Evolutionary conservation across 2,329 filamentous ascomycete genomes (phyloP).

Genomic region (Beauveria australis): DNA sequence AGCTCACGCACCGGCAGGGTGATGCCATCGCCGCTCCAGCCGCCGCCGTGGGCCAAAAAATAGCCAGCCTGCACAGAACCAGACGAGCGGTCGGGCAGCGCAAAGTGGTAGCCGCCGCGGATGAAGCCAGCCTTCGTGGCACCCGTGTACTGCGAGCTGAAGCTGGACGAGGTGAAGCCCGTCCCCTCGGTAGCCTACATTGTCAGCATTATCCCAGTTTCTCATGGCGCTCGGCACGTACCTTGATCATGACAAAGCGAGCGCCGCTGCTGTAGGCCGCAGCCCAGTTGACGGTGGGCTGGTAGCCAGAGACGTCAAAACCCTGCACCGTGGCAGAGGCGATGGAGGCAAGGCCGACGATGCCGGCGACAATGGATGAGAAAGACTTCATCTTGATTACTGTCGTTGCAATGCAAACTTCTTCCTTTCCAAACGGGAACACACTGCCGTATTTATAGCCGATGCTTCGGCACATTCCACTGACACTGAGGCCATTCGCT

Average conservation of each 20-base stretch:
- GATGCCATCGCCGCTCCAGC: conserved; percentile 44
- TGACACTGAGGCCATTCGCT: background rate
- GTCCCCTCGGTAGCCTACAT: conserved; percentile 44
- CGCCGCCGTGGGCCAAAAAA: conserved; percentile 45
- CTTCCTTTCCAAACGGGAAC: background rate
- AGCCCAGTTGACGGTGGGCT: conserved; percentile 29
- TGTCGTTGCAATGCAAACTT: background rate
- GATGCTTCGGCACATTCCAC: background rate
- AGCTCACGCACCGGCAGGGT: conserved; percentile 33
- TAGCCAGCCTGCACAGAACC: conserved; percentile 41
- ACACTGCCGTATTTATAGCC: conserved; percentile 1
- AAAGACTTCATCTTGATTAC: conserved; percentile 11
- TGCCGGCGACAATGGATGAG: conserved; percentile 12
- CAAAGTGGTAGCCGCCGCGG: conserved; percentile 50
- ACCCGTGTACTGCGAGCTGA: conserved; percentile 39
- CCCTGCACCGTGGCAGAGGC: conserved; percentile 26
- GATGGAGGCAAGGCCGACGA: conserved; percentile 8
- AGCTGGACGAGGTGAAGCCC: conserved; percentile 34
- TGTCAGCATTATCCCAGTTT: background rate
- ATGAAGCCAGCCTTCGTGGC: conserved; percentile 44
- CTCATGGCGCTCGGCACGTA: conserved; percentile 9
- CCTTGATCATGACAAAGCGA: conserved; percentile 38
- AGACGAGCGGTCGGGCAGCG: conserved; percentile 34
- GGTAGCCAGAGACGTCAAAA: conserved; percentile 35
- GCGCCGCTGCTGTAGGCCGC: conserved; percentile 30